Evolutionary conservation across 2,329 filamentous ascomycete species (phyloP).

Genomic region (Drechslerella stenobrocha): DNA sequence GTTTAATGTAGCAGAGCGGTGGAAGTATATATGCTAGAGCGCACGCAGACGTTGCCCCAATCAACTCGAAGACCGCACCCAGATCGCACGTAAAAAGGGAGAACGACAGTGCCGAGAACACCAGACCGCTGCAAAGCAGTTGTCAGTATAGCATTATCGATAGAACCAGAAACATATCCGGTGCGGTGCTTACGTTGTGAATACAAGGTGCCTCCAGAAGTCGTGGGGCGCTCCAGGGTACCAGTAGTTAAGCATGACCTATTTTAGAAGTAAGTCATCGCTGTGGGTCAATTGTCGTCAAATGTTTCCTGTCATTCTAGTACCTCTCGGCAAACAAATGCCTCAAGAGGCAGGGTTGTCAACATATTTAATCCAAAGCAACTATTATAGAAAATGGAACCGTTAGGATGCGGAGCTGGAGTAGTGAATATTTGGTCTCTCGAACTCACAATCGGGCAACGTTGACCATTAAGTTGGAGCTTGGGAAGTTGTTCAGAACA

Average conservation of each 20-base stretch:
- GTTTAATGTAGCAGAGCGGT: slow-evolving; percentile 90
- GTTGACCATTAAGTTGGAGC: slow-evolving; percentile 89
- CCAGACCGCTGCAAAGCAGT: slow-evolving; percentile 61
- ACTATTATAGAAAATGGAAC: slow-evolving; percentile 16
- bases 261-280: too few species aligned
- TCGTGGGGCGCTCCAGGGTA: slow-evolving; percentile 74
- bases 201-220: slow-evolving; percentile 79
- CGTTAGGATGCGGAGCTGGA: background rate
- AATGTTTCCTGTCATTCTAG: too few species aligned
- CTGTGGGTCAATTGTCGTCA: too few species aligned
- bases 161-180: background rate
- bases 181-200: slow-evolving; percentile 65
- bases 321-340: slow-evolving; percentile 87
- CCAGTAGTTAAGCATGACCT: slow-evolving; percentile 57
- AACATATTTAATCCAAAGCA: slow-evolving; percentile 99
- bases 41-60: slow-evolving; percentile 91
- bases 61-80: slow-evolving; percentile 90
- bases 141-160: background rate
- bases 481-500: slow-evolving; percentile 95
- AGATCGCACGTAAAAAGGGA: slow-evolving; percentile 89
- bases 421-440: background rate
- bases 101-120: slow-evolving; percentile 75
- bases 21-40: slow-evolving; percentile 94
- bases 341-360: slow-evolving; percentile 91
- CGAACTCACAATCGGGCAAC: slow-evolving; percentile 72